Conservation (phyloP, 768 basidiomycete genomes). For the Lactarius evosmus region DNA sequence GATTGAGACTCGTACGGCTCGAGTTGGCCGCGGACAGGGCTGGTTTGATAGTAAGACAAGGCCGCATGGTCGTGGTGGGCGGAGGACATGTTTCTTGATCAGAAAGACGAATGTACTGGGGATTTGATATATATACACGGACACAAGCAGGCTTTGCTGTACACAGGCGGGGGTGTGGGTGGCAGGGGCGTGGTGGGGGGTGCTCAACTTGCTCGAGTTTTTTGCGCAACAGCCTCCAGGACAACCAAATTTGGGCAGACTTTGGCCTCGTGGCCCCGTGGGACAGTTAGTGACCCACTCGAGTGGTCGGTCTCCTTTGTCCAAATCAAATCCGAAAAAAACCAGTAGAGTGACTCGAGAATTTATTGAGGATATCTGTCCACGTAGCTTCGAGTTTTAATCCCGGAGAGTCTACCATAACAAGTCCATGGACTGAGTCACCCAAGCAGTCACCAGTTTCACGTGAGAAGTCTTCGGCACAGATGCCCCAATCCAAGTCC, state of each 20-base stretch:
- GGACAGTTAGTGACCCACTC: conserved; percentile 1
- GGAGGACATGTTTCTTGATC: conserved; percentile 22
- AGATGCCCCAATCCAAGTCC: background rate
- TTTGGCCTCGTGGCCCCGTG: conserved; percentile 18
- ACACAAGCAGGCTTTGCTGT: background rate
- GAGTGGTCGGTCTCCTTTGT: background rate
- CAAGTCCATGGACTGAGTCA: conserved; percentile 7
- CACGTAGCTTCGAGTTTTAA: no score
- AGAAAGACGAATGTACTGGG: background rate
- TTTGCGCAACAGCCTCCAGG: background rate
- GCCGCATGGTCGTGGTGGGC: conserved; percentile 8
- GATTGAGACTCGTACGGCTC: conserved; percentile 57
- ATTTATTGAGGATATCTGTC: background rate
- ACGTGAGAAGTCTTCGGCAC: conserved; percentile 9
- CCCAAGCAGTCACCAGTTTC: background rate
- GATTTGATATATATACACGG: background rate
- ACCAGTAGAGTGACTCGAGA: background rate
- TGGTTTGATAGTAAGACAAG: conserved; percentile 56
- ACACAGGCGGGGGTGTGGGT: background rate
- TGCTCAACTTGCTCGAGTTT: conserved; percentile 4
- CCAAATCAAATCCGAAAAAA: background rate
- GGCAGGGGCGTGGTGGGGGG: background rate
- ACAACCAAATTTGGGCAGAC: conserved; percentile 9
- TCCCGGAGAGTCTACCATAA: background rate
- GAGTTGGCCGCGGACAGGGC: conserved; percentile 71